Evolutionary conservation across 768 basidiomycete genomes (phyloP).

Genomic region (Pleurotus pulmonarius): DNA sequence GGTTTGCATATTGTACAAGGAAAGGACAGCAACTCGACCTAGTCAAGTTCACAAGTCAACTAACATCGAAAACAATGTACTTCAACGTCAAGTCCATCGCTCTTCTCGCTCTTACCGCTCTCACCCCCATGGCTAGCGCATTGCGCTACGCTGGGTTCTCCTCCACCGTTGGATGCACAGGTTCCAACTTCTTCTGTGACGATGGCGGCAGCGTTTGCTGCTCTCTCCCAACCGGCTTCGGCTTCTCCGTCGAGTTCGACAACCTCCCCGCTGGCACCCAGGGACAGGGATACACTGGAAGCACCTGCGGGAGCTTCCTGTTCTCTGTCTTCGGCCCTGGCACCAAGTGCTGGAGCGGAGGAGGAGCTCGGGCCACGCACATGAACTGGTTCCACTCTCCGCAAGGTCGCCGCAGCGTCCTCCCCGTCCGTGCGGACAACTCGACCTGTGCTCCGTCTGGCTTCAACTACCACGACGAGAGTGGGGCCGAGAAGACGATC

Average conservation of each 20-base stretch:
- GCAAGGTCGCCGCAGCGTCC: neutral
- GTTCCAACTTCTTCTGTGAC: neutral
- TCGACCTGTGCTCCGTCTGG: neutral
- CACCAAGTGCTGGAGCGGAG: conserved; percentile 1
- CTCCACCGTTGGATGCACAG: neutral
- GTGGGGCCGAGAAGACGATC: neutral
- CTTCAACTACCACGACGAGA: neutral
- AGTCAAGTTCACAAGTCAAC: neutral
- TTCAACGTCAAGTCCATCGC: neutral
- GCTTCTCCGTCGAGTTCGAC: conserved; percentile 1
- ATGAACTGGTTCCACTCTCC: conserved; percentile 3
- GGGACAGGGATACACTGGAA: conserved; percentile 1
- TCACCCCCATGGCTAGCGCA: neutral
- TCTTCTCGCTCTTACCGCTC: neutral
- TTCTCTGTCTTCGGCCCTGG: conserved; percentile 1
- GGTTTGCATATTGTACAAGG: too few relatives aligned
- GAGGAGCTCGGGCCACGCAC: neutral
- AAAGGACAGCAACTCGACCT: neutral
- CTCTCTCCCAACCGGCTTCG: conserved; percentile 2
- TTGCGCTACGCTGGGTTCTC: neutral
- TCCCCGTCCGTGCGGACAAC: neutral
- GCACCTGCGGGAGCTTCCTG: neutral
- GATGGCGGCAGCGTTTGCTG: neutral
- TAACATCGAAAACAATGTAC: neutral
- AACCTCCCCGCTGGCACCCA: neutral